Evolutionary conservation across 2,329 filamentous ascomycete genomes (phyloP).

Genomic region (Diaporthe australafricana): DNA sequence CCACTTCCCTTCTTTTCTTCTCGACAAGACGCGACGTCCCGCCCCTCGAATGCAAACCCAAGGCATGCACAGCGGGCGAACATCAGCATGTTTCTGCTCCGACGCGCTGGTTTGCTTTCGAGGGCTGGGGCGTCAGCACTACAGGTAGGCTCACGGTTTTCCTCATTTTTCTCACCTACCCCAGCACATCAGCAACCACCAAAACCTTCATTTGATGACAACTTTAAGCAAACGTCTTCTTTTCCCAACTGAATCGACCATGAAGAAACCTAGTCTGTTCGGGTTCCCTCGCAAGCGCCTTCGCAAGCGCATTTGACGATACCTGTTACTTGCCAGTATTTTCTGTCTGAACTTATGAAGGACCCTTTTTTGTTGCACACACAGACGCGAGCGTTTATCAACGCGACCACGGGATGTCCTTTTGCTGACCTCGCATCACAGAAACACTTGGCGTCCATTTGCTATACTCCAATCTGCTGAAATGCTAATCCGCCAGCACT

Average conservation of each 20-base stretch:
- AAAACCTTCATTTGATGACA: slow-evolving; percentile 75
- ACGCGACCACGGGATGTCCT: neutral
- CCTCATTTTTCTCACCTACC: slow-evolving; percentile 20
- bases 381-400: neutral
- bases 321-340: slow-evolving; percentile 95
- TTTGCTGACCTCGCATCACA: slow-evolving; percentile 26
- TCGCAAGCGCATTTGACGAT: slow-evolving; percentile 57
- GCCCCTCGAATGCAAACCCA: neutral
- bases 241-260: slow-evolving; percentile 90
- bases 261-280: slow-evolving; percentile 80
- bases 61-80: neutral
- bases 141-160: slow-evolving; percentile 19
- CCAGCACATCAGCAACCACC: slow-evolving; percentile 16
- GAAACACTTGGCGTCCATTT: slow-evolving; percentile 1
- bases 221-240: slow-evolving; percentile 77
- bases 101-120: slow-evolving; percentile 5
- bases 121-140: neutral
- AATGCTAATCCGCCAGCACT: slow-evolving; percentile 22
- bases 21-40: neutral
- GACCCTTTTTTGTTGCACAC: neutral
- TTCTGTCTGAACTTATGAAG: slow-evolving; percentile 72
- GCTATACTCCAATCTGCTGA: neutral
- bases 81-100: neutral
- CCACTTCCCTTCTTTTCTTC: neutral
- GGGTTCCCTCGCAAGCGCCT: slow-evolving; percentile 61